These are phyloP conservation scores for Obelidium mucronatum DNA, from an alignment of 192 early-diverging fungal species.

Conservation along the genomic window DNA sequence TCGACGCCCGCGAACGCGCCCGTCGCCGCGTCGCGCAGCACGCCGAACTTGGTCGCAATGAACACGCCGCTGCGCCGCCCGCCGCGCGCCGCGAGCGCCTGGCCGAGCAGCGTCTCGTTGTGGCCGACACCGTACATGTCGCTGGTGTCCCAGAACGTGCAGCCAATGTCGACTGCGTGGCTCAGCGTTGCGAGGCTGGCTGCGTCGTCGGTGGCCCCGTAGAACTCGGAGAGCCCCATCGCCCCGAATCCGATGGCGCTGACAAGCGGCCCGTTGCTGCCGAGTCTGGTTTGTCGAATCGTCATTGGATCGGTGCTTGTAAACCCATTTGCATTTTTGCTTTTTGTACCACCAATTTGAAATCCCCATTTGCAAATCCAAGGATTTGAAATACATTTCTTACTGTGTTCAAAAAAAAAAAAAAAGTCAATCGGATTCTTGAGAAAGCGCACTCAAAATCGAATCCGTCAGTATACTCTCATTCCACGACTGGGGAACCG, in stretches of 20 bases:
- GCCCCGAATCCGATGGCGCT: slow-evolving; percentile 15
- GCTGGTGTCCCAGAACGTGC: slow-evolving; percentile 62
- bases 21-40: slow-evolving; percentile 38
- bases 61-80: slow-evolving; percentile 54
- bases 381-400: too few species aligned
- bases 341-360: too few species aligned
- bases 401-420: too few species aligned
- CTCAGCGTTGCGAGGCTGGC: slow-evolving; percentile 28
- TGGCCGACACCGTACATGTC: slow-evolving; percentile 61
- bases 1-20: slow-evolving; percentile 24
- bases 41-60: slow-evolving; percentile 70
- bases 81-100: slow-evolving; percentile 56
- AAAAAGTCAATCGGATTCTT: background rate
- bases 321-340: background rate
- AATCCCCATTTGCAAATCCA: too few species aligned
- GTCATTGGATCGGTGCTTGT: background rate
- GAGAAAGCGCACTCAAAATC: background rate
- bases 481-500: background rate
- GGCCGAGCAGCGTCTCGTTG: slow-evolving; percentile 64
- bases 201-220: slow-evolving; percentile 22
- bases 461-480: background rate
- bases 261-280: background rate
- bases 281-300: slow-evolving; percentile 4
- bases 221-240: slow-evolving; percentile 16
- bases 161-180: slow-evolving; percentile 40